These are phyloP conservation scores for Quercus glauca DNA, from an alignment of 306 rosid species.

Conservation along the genomic window DNA sequence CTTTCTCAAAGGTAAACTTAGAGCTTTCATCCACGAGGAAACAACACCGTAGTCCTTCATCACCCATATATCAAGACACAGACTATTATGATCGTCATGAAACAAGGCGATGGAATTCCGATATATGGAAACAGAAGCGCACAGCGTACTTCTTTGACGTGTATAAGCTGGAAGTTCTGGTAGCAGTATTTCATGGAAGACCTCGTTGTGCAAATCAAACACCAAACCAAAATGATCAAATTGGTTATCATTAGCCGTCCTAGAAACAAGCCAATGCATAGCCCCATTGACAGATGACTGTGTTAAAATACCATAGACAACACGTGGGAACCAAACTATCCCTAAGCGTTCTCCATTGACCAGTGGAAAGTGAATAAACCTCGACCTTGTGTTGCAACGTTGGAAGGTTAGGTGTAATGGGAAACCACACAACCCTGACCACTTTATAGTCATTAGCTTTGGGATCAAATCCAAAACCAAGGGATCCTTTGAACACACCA, in stretches of 20 bases:
- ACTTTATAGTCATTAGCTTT: slow-evolving; percentile 9
- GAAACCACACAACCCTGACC: not conserved
- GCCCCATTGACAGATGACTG: slow-evolving; percentile 13
- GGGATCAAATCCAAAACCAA: slow-evolving; percentile 30
- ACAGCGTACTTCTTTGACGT: not conserved
- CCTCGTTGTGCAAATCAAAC: slow-evolving; percentile 18
- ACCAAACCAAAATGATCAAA: slow-evolving; percentile 12
- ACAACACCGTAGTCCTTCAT: slow-evolving; percentile 34
- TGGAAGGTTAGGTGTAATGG: not conserved
- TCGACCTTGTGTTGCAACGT: slow-evolving; percentile 10
- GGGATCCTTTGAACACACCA: not conserved
- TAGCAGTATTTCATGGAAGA: slow-evolving; percentile 17
- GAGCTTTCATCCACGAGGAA: slow-evolving; percentile 25
- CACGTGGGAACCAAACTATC: slow-evolving; percentile 1
- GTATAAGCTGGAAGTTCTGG: not conserved
- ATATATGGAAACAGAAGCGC: slow-evolving; percentile 1
- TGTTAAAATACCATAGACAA: not conserved
- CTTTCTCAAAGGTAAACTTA: too few relatives aligned
- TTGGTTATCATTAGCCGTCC: not conserved
- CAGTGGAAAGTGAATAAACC: slow-evolving; percentile 24
- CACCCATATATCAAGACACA: slow-evolving; percentile 18
- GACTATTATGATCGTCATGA: not conserved
- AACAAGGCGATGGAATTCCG: slow-evolving; percentile 11
- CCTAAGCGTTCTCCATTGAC: slow-evolving; percentile 13
- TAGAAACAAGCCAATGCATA: slow-evolving; percentile 28